A percentile compares a stretch with the other conserved stretches of the same genome.
phyloP scores from a whole-genome alignment of 345 rosid species.

The Acer yangbiense region DNA sequence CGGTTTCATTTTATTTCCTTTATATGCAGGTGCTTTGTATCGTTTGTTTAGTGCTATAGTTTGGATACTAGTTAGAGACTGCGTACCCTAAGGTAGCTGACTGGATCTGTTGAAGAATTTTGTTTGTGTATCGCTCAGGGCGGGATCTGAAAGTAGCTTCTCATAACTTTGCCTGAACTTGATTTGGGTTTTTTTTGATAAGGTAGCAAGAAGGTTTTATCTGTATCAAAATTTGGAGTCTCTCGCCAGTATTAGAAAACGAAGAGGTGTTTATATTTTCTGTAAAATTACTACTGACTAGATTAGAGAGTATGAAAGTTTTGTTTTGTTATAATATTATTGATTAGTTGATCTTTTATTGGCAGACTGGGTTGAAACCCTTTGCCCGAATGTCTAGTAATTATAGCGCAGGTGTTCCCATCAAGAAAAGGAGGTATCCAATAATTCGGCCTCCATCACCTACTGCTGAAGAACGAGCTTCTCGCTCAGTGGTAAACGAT shows the following conservation, averaged over 20 bases:
- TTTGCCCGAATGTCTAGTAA: constrained; percentile 51
- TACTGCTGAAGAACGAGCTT: constrained; percentile 35
- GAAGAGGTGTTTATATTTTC: constrained; percentile 53
- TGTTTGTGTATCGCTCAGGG: background rate
- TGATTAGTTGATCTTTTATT: constrained; percentile 34
- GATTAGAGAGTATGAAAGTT: constrained; percentile 8
- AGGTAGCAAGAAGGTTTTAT: constrained; percentile 21
- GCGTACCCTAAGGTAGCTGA: background rate
- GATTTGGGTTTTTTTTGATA: constrained; percentile 8
- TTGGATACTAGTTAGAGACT: background rate
- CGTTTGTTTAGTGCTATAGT: background rate
- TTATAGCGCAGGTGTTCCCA: constrained; percentile 64
- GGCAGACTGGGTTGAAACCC: constrained; percentile 55
- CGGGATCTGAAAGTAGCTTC: background rate
- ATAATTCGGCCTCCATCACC: constrained; percentile 48
- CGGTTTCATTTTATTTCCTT: background rate
- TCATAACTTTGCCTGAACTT: background rate
- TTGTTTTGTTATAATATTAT: constrained; percentile 18
- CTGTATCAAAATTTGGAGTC: constrained; percentile 28
- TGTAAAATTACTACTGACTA: constrained; percentile 11
- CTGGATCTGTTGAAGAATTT: background rate
- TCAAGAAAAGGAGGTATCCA: constrained; percentile 80
- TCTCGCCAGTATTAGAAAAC: constrained; percentile 47
- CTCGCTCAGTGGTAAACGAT: constrained; percentile 18
- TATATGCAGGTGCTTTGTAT: constrained; percentile 15